A percentile compares a stretch with the other conserved stretches of the same genome.
Evolutionary conservation across 768 basidiomycete species (phyloP).

Genomic region (Tulasnella sp.): DNA sequence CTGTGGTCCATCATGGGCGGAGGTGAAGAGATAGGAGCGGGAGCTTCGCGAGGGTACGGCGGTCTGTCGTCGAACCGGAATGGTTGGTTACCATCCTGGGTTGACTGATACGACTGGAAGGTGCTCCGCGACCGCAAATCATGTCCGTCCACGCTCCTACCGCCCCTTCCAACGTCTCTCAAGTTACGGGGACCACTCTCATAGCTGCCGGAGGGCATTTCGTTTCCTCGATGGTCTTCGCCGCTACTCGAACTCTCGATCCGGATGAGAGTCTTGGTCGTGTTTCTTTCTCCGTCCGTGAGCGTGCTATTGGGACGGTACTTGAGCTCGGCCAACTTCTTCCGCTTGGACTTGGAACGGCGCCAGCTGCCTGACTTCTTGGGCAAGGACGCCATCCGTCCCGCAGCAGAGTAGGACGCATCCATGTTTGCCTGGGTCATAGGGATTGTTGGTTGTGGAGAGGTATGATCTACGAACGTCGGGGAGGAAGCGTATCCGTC

Average conservation of each 20-base stretch:
- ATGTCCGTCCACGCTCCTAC: not conserved
- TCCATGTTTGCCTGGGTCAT: not conserved
- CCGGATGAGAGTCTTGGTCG: not conserved
- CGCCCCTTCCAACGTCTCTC: not conserved
- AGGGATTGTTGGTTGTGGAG: not conserved
- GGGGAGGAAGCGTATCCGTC: not conserved
- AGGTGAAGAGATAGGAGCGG: not conserved
- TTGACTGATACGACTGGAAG: not conserved
- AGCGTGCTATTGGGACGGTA: constrained; percentile 18
- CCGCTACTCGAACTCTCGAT: not conserved
- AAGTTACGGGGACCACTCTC: not conserved
- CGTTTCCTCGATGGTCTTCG: not conserved
- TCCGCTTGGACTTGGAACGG: constrained; percentile 7
- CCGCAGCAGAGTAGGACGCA: not conserved
- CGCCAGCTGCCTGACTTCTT: not conserved
- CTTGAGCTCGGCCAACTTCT: not conserved
- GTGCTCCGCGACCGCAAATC: not conserved
- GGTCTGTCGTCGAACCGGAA: not conserved
- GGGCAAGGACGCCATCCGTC: not conserved
- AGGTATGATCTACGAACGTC: not conserved
- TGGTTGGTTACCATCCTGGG: not conserved
- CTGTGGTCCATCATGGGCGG: not conserved
- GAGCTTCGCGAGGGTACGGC: not conserved
- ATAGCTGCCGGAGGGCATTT: not conserved
- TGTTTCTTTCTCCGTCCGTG: not conserved